Percentiles rank a stretch among this genome's conserved stretches.
phyloP scores from a whole-genome alignment of 2,329 filamentous ascomycete genomes.

The Cytospora piceae region DNA sequence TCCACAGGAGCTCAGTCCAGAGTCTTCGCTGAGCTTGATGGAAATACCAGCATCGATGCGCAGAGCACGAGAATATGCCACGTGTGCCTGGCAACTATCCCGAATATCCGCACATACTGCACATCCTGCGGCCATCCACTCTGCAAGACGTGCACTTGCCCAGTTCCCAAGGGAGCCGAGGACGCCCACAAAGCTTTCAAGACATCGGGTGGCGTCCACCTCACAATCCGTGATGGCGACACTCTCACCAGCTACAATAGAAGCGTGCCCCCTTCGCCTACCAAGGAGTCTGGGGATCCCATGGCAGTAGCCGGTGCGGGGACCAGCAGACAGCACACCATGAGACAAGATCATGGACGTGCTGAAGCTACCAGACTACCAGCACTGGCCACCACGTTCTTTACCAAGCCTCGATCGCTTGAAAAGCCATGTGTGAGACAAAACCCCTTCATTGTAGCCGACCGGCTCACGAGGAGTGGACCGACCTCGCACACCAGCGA shows the following conservation, averaged over 20 bases:
- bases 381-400: neutral
- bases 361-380: neutral
- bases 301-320: neutral
- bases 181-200: conserved; percentile 34
- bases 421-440: conserved; percentile 27
- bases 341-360: neutral
- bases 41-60: conserved; percentile 33
- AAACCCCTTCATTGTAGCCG: conserved; percentile 35
- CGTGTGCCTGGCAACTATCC: conserved; percentile 50
- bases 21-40: conserved; percentile 38
- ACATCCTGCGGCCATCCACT: conserved; percentile 55
- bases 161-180: conserved; percentile 36
- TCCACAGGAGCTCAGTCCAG: conserved; percentile 29
- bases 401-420: conserved; percentile 3
- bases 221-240: conserved; percentile 29
- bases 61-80: conserved; percentile 48
- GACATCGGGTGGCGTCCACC: conserved; percentile 22
- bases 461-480: conserved; percentile 28
- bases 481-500: conserved; percentile 6
- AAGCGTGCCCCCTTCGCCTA: conserved; percentile 16
- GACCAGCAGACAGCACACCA: neutral
- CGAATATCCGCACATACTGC: conserved; percentile 44
- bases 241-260: conserved; percentile 30
- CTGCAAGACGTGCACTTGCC: conserved; percentile 51
- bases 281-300: conserved; percentile 13